Base-by-base conservation (phyloP, 2,329 filamentous ascomycete genomes). In the Cytospora piceae region DNA sequence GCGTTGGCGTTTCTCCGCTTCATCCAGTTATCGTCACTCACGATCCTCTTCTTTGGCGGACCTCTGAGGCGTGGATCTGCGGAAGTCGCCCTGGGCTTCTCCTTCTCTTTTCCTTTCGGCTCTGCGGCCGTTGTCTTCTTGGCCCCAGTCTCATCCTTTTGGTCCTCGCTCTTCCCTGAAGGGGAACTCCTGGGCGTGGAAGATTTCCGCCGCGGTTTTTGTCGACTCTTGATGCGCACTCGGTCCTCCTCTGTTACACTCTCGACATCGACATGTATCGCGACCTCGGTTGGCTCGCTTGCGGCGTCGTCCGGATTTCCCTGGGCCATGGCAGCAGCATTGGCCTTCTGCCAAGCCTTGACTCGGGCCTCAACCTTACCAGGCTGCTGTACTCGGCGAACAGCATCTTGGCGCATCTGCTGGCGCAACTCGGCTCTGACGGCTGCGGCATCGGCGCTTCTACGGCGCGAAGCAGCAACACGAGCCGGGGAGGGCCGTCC, bases 21-120 rank as follows among this genome's bases (percentile, higher is more conserved):
- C 78, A 87, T 87, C 91, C 94, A 98, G 78, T 97, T 92, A 63
- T 91, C 90, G 78, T 98, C 94, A 75, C 94, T 97, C 68, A 97
- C 87, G 62, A 98, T 92, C 69, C 94, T 87, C 82, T 96, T 97
- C 79, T 92, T 93, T 20, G 94, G 94, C 55, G 92, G 87, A 58
- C 82, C 77, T 61, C 87, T 74, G 78, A 82, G 71, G 78, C 80
- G 74, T 74, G 80, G 67, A 76, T 76, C 72, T 52, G 73, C 69
- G 61, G 74, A 67, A 58, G 77, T 75, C 39, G 67, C 62, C 27
- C 63, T 61, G 61, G 61, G 71, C 65, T 67, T 66, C 54, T 70
- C 65, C 12, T 57, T 57, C 32, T 63, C 65, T 6, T 52, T 57
- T 22, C 56, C 61, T 34, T 63, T 63, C 17, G 61, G 22, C 55